These are phyloP conservation scores for Gardenia jasminoides DNA, from an alignment of 257 asterid genomes.

Conservation along the genomic window DNA sequence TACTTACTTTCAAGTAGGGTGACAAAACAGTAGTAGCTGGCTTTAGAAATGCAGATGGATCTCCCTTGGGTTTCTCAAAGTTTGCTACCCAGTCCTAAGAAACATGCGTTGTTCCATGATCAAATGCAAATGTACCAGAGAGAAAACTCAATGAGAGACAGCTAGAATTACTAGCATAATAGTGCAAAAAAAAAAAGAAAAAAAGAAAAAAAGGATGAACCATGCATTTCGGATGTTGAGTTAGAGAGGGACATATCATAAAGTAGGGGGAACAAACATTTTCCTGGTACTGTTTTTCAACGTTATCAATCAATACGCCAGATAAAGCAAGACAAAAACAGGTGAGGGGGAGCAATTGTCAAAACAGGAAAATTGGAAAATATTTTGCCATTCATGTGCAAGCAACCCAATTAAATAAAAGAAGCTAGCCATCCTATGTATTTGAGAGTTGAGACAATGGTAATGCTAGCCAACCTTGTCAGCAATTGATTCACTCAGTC, in stretches of 20 bases:
- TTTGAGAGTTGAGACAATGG: not conserved
- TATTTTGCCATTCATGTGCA: not conserved
- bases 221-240: no score
- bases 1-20: conserved; percentile 85
- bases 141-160: not conserved
- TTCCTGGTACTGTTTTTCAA: not conserved
- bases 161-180: not conserved
- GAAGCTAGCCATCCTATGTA: not conserved
- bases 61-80: conserved; percentile 97
- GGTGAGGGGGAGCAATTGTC: not conserved
- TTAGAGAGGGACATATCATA: not conserved
- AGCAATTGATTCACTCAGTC: conserved; percentile 65
- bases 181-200: not conserved
- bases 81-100: conserved; percentile 84
- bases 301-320: not conserved
- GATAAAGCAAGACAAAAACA: not conserved
- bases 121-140: not conserved
- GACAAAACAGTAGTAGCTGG: conserved; percentile 95
- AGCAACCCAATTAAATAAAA: not conserved
- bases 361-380: not conserved
- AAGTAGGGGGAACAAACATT: not conserved
- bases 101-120: conserved; percentile 11
- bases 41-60: conserved; percentile 78
- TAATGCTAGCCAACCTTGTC: conserved; percentile 48
- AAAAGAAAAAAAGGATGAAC: not conserved